These are phyloP conservation scores for Raphanus hybrid DNA, from an alignment of 441 rosid genomes.

Conservation along the genomic window DNA sequence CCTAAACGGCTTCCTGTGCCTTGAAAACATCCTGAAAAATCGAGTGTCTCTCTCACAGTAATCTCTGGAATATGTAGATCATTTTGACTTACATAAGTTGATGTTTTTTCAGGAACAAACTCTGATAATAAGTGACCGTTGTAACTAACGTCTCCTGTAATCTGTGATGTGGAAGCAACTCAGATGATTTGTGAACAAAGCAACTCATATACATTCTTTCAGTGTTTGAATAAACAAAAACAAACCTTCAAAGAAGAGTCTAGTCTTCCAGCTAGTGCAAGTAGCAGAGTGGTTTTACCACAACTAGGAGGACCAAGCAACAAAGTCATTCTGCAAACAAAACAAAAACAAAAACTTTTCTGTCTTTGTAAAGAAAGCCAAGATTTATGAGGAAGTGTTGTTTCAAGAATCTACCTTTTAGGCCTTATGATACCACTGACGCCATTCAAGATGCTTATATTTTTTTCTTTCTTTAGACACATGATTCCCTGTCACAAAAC, in stretches of 20 bases:
- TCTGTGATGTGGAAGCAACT: slow-evolving; percentile 38
- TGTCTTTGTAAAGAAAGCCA: background rate
- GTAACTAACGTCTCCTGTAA: slow-evolving; percentile 55
- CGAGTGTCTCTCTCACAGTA: slow-evolving; percentile 69
- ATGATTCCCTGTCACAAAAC: slow-evolving; percentile 46
- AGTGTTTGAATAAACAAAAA: background rate
- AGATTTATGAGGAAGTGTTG: background rate
- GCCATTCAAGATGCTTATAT: slow-evolving; percentile 58
- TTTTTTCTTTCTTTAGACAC: slow-evolving; percentile 60
- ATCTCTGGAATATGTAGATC: slow-evolving; percentile 74
- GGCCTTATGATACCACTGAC: slow-evolving; percentile 75
- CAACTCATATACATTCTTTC: background rate
- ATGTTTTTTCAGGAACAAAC: slow-evolving; percentile 62
- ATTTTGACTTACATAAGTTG: slow-evolving; percentile 68
- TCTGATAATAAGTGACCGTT: slow-evolving; percentile 59
- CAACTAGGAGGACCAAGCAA: slow-evolving; percentile 65
- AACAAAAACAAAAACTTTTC: background rate
- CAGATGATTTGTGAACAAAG: slow-evolving; percentile 7
- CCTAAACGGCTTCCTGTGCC: slow-evolving; percentile 55
- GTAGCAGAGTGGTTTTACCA: slow-evolving; percentile 57
- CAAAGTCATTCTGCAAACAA: slow-evolving; percentile 54
- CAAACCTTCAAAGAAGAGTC: background rate
- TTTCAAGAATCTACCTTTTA: slow-evolving; percentile 49
- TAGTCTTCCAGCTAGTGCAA: slow-evolving; percentile 35
- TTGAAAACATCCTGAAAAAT: slow-evolving; percentile 58